Evolutionary conservation across 2,329 filamentous ascomycete species (phyloP), one percentile per base, ranked within the genome.

Genomic region (Pseudocercospora macadamiae): DNA sequence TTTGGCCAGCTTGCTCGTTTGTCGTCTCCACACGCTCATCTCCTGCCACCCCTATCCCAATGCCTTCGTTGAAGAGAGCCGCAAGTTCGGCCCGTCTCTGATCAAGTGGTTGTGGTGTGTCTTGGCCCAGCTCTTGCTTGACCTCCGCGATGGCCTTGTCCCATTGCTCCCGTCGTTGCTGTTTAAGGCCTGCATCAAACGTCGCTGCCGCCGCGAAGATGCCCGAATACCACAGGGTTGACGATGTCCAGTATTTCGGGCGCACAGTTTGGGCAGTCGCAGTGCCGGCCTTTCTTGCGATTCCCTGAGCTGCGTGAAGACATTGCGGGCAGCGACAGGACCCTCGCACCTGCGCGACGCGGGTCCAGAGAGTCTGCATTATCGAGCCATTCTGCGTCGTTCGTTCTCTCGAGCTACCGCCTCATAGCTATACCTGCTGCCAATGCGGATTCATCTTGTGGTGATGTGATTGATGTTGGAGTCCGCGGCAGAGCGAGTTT

Each of bases 361-460:
- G 83, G 74, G 85, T 86, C 86, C 87, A 88, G 66, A 90, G 73
- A 64, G 82, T 80, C 75, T 85, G 85, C 89, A 91, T 92, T 70
- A 73, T 73, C 52, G 55, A 30, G 39, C 44, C 66, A 67, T 66
- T 32, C 44, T 63, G 47, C 45, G n/a, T 23, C 7, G 18, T 28
- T 48, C 7, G 6, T 4, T 9, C n/a, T 39, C 7, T 3, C 16
- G 16, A 9, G 36, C 9, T n/a, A 12, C 6, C 25, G 16, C 16
- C 30, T 14, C 36, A 12, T 30, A 12, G 9, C 21, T 30, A 12
- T 45, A 39, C 14, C 21, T 19, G 54, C 51, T 39, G 32, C 12
- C 23, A 14, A 14, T 37, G 2, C n/a, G 16, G 2, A 42, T 10
- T 37, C 14, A 12, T 7, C 2, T 18, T n/a, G 3, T 37, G 37